Percentiles rank a stretch among this genome's conserved stretches.
phyloP scores from a whole-genome alignment of 164 flowering plant species.

The Echeveria elegans region DNA sequence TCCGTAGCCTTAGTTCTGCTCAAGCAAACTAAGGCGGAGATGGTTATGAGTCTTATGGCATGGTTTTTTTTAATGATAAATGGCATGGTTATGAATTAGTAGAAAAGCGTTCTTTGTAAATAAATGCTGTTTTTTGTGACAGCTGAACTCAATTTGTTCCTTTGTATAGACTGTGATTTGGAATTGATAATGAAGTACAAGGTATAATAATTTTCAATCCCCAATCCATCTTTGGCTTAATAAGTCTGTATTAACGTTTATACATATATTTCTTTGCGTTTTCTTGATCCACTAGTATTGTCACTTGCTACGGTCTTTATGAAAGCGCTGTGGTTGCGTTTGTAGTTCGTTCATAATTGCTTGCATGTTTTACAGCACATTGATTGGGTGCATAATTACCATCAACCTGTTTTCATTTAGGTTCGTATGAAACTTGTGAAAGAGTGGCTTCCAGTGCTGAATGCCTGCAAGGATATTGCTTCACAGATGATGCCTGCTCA shows the following conservation, averaged over 20 bases:
- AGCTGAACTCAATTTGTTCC: background rate
- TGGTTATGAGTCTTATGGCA: too few species aligned
- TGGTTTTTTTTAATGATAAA: background rate
- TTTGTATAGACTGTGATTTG: background rate
- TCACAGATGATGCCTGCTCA: conserved; percentile 30
- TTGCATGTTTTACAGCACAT: background rate
- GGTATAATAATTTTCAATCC: background rate
- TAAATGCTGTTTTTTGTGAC: too few species aligned
- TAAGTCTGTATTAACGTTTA: background rate
- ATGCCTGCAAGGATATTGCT: conserved; percentile 57
- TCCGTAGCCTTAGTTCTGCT: background rate
- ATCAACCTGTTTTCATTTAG: conserved; percentile 26
- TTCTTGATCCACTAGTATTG: background rate
- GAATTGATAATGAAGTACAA: background rate
- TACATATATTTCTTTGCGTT: background rate
- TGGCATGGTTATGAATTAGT: background rate
- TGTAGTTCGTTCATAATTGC: background rate
- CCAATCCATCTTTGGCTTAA: background rate
- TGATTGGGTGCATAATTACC: background rate
- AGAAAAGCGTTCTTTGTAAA: background rate
- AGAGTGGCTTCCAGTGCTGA: conserved; percentile 90
- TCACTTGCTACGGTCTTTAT: background rate
- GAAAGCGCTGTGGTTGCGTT: background rate
- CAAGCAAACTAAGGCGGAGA: background rate
- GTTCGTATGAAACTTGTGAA: conserved; percentile 74